These are phyloP conservation scores for Trichoderma sp. DNA, from an alignment of 2,329 filamentous ascomycete species.

Conservation along the genomic window DNA sequence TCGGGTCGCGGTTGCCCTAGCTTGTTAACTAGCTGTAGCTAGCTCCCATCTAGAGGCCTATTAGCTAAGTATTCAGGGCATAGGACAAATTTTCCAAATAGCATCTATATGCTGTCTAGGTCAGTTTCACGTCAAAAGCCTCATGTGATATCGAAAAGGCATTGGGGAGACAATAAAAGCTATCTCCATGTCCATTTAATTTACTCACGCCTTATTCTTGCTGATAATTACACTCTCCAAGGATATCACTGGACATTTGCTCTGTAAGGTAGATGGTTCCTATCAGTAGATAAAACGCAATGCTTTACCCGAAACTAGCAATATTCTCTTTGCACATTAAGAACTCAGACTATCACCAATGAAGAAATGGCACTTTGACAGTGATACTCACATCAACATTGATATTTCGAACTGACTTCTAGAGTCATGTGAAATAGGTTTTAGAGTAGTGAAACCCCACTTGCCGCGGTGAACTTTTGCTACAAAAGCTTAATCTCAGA, in stretches of 20 bases:
- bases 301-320: background rate
- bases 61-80: background rate
- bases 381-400: background rate
- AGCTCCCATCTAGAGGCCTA: background rate
- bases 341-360: background rate
- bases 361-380: background rate
- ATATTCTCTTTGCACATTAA: background rate
- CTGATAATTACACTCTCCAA: background rate
- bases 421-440: background rate
- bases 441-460: background rate
- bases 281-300: background rate
- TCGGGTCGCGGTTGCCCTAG: background rate
- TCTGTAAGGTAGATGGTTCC: background rate
- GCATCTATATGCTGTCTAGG: background rate
- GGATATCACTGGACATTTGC: background rate
- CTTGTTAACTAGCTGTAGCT: background rate
- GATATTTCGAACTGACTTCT: background rate
- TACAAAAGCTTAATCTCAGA: background rate
- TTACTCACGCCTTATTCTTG: background rate
- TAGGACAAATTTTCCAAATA: background rate
- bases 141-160: background rate
- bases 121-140: background rate
- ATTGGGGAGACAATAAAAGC: background rate
- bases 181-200: background rate
- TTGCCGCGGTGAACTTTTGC: background rate